A percentile compares a stretch with the other conserved stretches of the same genome.
These are phyloP conservation scores for Mentha longifolia DNA, from an alignment of 257 asterid species.

Conservation along the genomic window DNA sequence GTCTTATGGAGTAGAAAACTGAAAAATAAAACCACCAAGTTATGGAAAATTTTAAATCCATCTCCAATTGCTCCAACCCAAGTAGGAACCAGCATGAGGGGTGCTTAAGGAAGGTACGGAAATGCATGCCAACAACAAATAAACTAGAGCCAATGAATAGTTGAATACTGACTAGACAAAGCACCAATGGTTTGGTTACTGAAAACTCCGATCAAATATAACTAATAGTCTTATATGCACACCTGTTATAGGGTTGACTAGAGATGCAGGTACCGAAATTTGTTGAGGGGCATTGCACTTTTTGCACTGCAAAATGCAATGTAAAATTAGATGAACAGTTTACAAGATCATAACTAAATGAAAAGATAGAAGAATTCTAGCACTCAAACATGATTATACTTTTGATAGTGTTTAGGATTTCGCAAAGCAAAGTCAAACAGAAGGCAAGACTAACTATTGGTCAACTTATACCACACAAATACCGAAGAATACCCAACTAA, in stretches of 20 bases:
- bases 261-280: constrained; percentile 57
- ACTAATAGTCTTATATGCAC: constrained; percentile 30
- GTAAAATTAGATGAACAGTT: constrained; percentile 37
- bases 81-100: constrained; percentile 14
- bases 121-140: background rate
- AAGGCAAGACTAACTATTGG: background rate
- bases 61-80: constrained; percentile 14
- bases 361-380: constrained; percentile 9
- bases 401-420: constrained; percentile 10
- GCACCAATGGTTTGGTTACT: constrained; percentile 5
- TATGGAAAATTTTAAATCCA: background rate
- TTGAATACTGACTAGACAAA: background rate
- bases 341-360: constrained; percentile 7
- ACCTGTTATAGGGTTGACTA: constrained; percentile 65
- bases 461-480: constrained; percentile 2
- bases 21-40: background rate
- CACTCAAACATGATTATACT: constrained; percentile 23
- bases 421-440: constrained; percentile 11
- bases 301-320: constrained; percentile 64
- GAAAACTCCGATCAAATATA: constrained; percentile 15
- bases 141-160: background rate
- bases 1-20: constrained; percentile 4
- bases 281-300: constrained; percentile 73
- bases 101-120: constrained; percentile 21
- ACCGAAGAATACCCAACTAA: constrained; percentile 7